A percentile compares a stretch with the other conserved stretches of the same genome.
These are phyloP conservation scores for Diaporthe australafricana DNA, from an alignment of 2,329 filamentous ascomycete species.

Conservation along the genomic window DNA sequence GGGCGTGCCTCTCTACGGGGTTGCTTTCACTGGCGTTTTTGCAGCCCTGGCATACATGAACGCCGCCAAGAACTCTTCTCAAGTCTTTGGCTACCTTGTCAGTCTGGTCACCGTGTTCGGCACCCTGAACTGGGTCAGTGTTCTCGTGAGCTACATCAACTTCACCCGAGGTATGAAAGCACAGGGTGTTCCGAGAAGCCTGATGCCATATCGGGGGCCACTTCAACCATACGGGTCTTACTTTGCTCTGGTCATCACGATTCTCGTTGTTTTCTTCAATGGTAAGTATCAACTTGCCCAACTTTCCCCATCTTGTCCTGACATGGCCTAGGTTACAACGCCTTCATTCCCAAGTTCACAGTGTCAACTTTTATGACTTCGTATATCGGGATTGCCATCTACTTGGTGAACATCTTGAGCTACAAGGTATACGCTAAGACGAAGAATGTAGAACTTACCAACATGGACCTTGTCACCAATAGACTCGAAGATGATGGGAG, in stretches of 20 bases:
- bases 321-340: constrained; percentile 40
- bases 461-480: constrained; percentile 68
- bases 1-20: constrained; percentile 55
- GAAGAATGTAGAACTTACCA: constrained; percentile 60
- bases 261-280: constrained; percentile 68
- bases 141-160: constrained; percentile 53
- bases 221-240: constrained; percentile 55
- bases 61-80: constrained; percentile 47
- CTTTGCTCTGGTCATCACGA: constrained; percentile 46
- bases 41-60: constrained; percentile 54
- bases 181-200: constrained; percentile 42
- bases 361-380: constrained; percentile 73
- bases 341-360: constrained; percentile 57
- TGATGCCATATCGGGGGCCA: constrained; percentile 52
- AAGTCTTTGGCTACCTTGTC: constrained; percentile 56
- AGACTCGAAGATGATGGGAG: constrained; percentile 43
- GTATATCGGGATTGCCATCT: constrained; percentile 53
- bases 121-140: constrained; percentile 56
- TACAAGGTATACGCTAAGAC: constrained; percentile 74
- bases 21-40: constrained; percentile 50
- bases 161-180: constrained; percentile 48
- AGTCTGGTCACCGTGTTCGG: constrained; percentile 56
- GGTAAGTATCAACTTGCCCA: constrained; percentile 48
- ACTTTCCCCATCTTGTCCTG: constrained; percentile 70
- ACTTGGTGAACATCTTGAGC: constrained; percentile 69